phyloP scores from a whole-genome alignment of 306 rosid genomes.

The Castanospermum australe region DNA sequence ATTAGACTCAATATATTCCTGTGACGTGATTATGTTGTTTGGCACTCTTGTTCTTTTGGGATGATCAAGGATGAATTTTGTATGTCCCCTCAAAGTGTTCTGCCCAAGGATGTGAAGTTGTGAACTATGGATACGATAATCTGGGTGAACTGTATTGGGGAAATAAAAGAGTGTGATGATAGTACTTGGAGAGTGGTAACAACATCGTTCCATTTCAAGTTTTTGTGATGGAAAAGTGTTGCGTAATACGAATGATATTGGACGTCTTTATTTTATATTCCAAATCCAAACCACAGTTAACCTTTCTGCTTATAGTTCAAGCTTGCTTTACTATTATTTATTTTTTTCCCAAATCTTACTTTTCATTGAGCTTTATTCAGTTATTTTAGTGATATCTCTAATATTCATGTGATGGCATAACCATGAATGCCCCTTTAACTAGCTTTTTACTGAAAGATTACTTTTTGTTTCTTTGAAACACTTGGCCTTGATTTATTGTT shows the following conservation, averaged over 20 bases:
- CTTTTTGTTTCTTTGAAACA: neutral
- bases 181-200: neutral
- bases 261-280: neutral
- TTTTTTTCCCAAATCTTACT: neutral
- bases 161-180: neutral
- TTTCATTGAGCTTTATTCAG: neutral
- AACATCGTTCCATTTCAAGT: neutral
- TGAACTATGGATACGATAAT: neutral
- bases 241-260: neutral
- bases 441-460: neutral
- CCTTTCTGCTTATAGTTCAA: neutral
- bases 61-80: conserved; percentile 11
- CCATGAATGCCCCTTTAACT: neutral
- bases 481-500: neutral
- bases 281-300: neutral
- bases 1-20: neutral
- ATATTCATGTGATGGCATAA: neutral
- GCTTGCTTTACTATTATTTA: neutral
- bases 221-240: neutral
- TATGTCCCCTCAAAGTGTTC: neutral
- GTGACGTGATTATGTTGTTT: neutral
- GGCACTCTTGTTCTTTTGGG: neutral
- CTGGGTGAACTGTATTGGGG: neutral
- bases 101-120: neutral
- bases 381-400: neutral